Evolutionary conservation across 257 asterid species (phyloP).

Genomic region (Cinchona pubescens): DNA sequence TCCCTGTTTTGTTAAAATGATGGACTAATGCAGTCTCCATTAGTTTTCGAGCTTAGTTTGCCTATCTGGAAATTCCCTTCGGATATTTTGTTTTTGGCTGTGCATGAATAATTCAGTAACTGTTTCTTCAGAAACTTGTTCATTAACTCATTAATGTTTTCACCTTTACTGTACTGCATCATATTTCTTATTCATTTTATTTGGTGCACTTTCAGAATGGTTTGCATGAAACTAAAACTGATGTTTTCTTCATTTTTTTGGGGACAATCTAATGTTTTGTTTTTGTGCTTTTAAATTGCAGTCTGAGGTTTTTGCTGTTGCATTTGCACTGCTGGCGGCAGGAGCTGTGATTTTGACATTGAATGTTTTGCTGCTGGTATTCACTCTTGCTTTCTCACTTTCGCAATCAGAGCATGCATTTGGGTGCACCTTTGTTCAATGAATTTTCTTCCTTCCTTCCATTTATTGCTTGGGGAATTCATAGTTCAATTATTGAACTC

Average conservation of each 20-base stretch:
- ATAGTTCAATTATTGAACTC: too few species aligned
- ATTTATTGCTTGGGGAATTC: too few species aligned
- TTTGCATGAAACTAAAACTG: background rate
- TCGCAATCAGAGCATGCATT: background rate
- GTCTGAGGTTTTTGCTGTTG: slow-evolving; percentile 98
- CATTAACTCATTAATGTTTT: background rate
- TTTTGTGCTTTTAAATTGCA: slow-evolving; percentile 29
- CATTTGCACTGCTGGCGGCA: slow-evolving; percentile 86
- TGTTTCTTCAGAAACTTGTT: background rate
- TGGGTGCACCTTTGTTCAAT: background rate
- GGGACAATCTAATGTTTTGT: background rate
- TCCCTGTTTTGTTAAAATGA: background rate
- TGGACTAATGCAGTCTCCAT: background rate
- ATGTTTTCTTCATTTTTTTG: background rate
- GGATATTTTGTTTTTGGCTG: background rate
- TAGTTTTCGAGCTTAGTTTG: background rate
- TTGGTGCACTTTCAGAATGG: background rate
- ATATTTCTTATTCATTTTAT: background rate
- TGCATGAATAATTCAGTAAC: background rate
- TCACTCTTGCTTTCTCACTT: slow-evolving; percentile 6
- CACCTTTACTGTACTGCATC: background rate
- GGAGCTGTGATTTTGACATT: slow-evolving; percentile 91
- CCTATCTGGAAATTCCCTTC: background rate
- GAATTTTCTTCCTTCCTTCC: background rate
- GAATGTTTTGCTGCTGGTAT: slow-evolving; percentile 90